phyloP scores from a whole-genome alignment of 2,329 filamentous ascomycete genomes.

The Calonectria fujianensis region DNA sequence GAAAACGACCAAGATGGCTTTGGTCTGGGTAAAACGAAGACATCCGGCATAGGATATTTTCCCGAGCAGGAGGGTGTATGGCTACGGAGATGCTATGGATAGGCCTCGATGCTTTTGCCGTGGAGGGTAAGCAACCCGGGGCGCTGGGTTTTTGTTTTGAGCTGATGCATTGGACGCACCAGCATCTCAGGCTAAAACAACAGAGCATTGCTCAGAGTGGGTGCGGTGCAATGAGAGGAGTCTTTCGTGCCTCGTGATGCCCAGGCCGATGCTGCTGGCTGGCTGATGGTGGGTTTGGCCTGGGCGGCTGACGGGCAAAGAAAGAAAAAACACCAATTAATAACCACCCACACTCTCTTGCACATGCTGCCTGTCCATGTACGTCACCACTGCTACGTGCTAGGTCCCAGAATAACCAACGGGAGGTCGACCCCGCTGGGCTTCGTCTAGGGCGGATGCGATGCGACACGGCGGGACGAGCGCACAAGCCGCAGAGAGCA shows the following conservation, averaged over 20 bases:
- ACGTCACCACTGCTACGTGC: conserved; percentile 15
- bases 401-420: conserved; percentile 33
- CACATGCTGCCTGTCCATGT: conserved; percentile 20
- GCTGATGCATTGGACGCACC: background rate
- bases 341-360: conserved; percentile 26
- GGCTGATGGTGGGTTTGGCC: background rate
- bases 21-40: conserved; percentile 20
- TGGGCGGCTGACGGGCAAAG: conserved; percentile 25
- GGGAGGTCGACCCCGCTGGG: conserved; percentile 27
- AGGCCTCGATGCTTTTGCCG: conserved; percentile 10
- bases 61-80: conserved; percentile 18
- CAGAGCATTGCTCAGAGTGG: conserved; percentile 11
- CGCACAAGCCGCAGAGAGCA: conserved; percentile 19
- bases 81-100: conserved; percentile 18
- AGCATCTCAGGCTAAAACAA: conserved; percentile 28
- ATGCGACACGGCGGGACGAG: conserved; percentile 32
- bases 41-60: conserved; percentile 18
- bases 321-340: conserved; percentile 14
- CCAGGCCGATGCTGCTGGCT: conserved; percentile 35
- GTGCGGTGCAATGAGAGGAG: conserved; percentile 35
- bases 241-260: conserved; percentile 40
- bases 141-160: conserved; percentile 2
- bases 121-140: conserved; percentile 1
- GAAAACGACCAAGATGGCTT: conserved; percentile 10
- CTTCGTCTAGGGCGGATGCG: conserved; percentile 33